These are phyloP conservation scores for Chlorokybus atmophyticus DNA, from an alignment of 139 green algal genomes.

Conservation along the genomic window DNA sequence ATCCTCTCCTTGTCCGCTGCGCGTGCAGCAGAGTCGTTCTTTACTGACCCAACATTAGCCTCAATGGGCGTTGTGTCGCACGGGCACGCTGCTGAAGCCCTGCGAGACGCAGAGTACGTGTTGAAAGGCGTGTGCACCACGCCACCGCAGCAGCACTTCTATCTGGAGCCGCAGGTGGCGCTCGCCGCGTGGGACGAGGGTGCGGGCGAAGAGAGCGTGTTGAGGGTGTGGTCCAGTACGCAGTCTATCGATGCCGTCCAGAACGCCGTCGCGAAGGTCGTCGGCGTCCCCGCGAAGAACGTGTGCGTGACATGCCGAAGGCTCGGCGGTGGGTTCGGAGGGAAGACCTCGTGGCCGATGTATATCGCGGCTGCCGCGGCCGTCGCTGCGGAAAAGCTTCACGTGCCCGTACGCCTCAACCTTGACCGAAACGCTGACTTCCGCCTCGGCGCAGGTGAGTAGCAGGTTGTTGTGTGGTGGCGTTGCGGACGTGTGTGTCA, in stretches of 20 bases:
- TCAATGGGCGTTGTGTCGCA: too few relatives aligned
- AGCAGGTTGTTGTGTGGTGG: too few relatives aligned
- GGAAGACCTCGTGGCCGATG: conserved; percentile 1
- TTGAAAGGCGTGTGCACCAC: too few relatives aligned
- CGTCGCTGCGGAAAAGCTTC: conserved; percentile 3
- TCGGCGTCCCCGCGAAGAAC: conserved; percentile 6
- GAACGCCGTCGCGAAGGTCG: neutral
- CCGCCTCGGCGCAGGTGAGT: too few relatives aligned
- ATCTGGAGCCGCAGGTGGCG: conserved; percentile 51
- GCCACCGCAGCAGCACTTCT: conserved; percentile 36
- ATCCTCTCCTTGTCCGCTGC: too few relatives aligned
- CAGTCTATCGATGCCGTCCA: conserved; percentile 32
- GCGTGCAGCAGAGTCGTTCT: too few relatives aligned
- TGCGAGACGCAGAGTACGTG: too few relatives aligned
- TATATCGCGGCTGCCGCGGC: conserved; percentile 6
- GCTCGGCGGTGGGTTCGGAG: conserved; percentile 13
- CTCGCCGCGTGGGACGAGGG: conserved; percentile 38
- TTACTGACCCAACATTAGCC: too few relatives aligned
- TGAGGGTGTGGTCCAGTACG: conserved; percentile 32
- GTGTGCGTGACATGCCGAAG: conserved; percentile 3
- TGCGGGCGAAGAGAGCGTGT: too few relatives aligned
- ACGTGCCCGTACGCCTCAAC: conserved; percentile 4
- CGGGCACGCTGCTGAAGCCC: too few relatives aligned
- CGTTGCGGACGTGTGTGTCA: too few relatives aligned
- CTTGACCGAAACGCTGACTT: conserved; percentile 17